Evolutionary conservation across 1,139 yeast genomes (phyloP).

Genomic region (Suhomyces chickasaworum): DNA sequence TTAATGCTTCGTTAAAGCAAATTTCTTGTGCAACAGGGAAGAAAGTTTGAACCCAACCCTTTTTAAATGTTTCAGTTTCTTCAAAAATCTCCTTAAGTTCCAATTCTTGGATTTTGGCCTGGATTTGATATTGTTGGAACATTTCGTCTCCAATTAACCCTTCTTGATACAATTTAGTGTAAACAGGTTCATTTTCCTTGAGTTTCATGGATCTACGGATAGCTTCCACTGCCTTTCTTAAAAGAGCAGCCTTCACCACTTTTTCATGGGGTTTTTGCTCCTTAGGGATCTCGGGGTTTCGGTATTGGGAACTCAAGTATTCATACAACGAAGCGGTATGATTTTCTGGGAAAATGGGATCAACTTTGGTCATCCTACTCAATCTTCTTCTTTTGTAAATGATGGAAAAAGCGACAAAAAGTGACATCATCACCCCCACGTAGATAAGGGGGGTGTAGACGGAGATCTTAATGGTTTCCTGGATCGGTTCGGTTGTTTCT

Average conservation of each 20-base stretch:
- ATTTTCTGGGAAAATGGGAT: constrained; percentile 74
- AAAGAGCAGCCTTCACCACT: constrained; percentile 80
- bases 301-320: constrained; percentile 52
- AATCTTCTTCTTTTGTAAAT: constrained; percentile 66
- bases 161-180: constrained; percentile 73
- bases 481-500: constrained; percentile 25
- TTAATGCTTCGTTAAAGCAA: constrained; percentile 86
- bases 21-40: constrained; percentile 86
- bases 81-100: constrained; percentile 78
- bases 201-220: constrained; percentile 67
- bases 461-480: constrained; percentile 55
- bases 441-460: constrained; percentile 83
- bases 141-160: constrained; percentile 92
- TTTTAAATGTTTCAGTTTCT: constrained; percentile 73
- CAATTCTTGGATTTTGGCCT: constrained; percentile 73
- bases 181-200: constrained; percentile 70
- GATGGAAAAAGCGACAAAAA: constrained; percentile 74
- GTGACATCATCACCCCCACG: constrained; percentile 66
- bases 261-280: constrained; percentile 71
- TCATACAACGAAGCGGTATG: constrained; percentile 65
- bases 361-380: constrained; percentile 53
- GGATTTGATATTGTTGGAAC: constrained; percentile 76
- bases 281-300: constrained; percentile 41
- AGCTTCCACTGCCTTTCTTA: constrained; percentile 74
- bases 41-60: constrained; percentile 78